A percentile compares a stretch with the other conserved stretches of the same genome.
These are phyloP conservation scores for Micromonas commoda DNA, from an alignment of 139 green algal species.

Conservation along the genomic window DNA sequence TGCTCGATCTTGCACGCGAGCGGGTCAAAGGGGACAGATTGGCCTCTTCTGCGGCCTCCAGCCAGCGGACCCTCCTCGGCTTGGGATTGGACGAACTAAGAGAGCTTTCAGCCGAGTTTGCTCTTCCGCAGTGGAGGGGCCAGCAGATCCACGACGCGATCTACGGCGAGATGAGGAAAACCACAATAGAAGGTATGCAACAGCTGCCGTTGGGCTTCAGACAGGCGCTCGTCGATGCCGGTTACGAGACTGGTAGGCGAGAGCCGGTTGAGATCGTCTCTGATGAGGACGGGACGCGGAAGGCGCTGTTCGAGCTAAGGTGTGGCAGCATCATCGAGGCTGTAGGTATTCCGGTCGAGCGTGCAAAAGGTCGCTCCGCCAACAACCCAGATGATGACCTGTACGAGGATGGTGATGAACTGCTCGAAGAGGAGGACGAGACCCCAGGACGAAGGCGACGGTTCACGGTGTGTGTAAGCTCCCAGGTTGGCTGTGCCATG, in stretches of 20 bases:
- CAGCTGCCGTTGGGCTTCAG: too few relatives aligned
- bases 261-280: conserved; percentile 52
- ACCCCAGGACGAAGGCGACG: neutral
- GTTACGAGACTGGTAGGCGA: too few relatives aligned
- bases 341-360: conserved; percentile 69
- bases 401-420: neutral
- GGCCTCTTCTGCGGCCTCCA: too few relatives aligned
- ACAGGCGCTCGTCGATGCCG: neutral
- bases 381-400: too few relatives aligned
- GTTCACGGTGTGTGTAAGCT: conserved; percentile 93
- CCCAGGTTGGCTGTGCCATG: conserved; percentile 73
- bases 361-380: too few relatives aligned
- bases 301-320: conserved; percentile 81
- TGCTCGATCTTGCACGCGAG: too few relatives aligned
- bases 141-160: neutral
- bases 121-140: neutral
- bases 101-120: too few relatives aligned
- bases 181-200: neutral
- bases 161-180: neutral
- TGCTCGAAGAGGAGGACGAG: neutral
- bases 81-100: too few relatives aligned
- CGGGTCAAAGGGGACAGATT: too few relatives aligned
- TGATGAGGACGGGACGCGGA: conserved; percentile 68
- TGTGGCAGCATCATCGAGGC: conserved; percentile 83
- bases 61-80: too few relatives aligned